phyloP scores from a whole-genome alignment of 164 flowering plant genomes.

The Piper betle region DNA sequence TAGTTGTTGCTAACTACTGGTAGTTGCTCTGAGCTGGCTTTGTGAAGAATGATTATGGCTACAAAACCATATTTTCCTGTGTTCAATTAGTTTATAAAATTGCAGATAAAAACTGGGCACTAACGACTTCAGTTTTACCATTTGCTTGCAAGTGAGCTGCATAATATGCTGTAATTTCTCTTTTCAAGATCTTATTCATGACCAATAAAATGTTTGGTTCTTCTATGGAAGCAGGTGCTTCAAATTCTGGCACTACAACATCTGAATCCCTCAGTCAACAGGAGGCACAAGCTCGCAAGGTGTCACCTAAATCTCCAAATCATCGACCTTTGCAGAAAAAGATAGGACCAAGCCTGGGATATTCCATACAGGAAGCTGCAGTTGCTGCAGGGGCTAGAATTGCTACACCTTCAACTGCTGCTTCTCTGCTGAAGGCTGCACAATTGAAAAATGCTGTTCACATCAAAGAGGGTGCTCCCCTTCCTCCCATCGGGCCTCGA shows the following conservation, averaged over 20 bases:
- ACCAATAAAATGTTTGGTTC: neutral
- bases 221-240: conserved; percentile 16
- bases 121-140: too few relatives aligned
- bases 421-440: conserved; percentile 53
- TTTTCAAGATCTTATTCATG: too few relatives aligned
- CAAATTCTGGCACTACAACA: conserved; percentile 11
- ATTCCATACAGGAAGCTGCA: conserved; percentile 59
- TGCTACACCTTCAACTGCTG: conserved; percentile 53
- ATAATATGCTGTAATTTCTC: too few relatives aligned
- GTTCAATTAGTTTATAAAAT: too few relatives aligned
- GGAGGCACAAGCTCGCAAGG: conserved; percentile 10
- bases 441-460: conserved; percentile 54
- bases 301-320: conserved; percentile 10
- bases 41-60: too few relatives aligned
- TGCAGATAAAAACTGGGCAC: too few relatives aligned
- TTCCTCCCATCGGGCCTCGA: conserved; percentile 21
- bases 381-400: conserved; percentile 94
- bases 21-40: too few relatives aligned
- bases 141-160: too few relatives aligned
- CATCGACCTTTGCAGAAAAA: conserved; percentile 13
- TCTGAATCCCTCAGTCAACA: conserved; percentile 10
- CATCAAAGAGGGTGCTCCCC: conserved; percentile 37
- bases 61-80: too few relatives aligned
- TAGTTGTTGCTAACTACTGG: too few relatives aligned
- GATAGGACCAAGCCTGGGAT: conserved; percentile 12